Conservation (phyloP, 352 stramenopile species). For the Phytophthora pluvialis region DNA sequence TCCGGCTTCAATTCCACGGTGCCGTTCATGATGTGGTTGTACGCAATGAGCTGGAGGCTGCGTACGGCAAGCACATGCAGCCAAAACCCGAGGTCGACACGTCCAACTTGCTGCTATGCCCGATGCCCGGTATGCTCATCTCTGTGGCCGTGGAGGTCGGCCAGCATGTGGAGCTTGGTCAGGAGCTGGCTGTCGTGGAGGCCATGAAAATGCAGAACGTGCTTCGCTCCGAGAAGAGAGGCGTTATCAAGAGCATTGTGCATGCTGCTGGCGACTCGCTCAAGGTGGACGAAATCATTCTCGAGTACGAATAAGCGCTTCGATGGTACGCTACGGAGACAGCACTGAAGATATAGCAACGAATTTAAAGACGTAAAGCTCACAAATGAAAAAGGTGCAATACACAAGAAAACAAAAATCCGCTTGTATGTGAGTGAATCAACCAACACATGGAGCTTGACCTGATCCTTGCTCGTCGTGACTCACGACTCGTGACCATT, state of each 20-base stretch:
- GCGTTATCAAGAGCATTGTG: conserved; percentile 85
- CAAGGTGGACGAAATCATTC: conserved; percentile 91
- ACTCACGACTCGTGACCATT: no score
- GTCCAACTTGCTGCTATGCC: conserved; percentile 91
- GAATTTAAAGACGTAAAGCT: neutral
- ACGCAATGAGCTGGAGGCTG: conserved; percentile 88
- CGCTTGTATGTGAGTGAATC: conserved; percentile 3
- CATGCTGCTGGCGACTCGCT: conserved; percentile 89
- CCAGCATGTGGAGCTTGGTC: conserved; percentile 93
- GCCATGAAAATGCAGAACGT: conserved; percentile 99
- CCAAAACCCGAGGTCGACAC: conserved; percentile 92
- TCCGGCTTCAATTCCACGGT: conserved; percentile 85
- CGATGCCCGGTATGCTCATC: conserved; percentile 96
- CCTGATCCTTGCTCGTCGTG: conserved; percentile 11
- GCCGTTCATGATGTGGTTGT: conserved; percentile 90
- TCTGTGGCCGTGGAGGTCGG: conserved; percentile 86
- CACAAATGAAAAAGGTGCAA: neutral
- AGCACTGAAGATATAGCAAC: neutral
- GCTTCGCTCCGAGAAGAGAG: conserved; percentile 91
- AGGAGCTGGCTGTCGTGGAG: conserved; percentile 96
- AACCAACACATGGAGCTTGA: neutral
- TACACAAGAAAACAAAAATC: conserved; percentile 16
- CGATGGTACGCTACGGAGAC: neutral
- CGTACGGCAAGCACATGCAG: conserved; percentile 91
- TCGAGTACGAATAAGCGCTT: conserved; percentile 87